phyloP scores from a whole-genome alignment of 176 grass and related monocot genomes.

The Stipa capillata region DNA sequence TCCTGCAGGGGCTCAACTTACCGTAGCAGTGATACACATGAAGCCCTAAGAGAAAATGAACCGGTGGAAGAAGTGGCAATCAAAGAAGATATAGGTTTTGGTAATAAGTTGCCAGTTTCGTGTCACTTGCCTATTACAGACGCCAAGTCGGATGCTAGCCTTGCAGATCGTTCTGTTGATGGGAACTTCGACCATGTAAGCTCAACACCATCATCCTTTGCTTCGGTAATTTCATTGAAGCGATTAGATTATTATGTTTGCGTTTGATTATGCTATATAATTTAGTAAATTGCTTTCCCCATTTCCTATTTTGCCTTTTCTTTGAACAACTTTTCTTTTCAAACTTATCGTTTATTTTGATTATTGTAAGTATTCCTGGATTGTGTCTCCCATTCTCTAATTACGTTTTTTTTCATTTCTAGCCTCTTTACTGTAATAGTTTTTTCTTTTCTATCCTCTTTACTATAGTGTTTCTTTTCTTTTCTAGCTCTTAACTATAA shows the following conservation, averaged over 20 bases:
- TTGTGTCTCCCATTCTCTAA: too few relatives aligned
- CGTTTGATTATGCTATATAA: neutral
- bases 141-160: conserved; percentile 33
- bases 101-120: conserved; percentile 24
- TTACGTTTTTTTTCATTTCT: too few relatives aligned
- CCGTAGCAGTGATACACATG: neutral
- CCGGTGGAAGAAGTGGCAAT: conserved; percentile 13
- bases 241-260: neutral
- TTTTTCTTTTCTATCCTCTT: too few relatives aligned
- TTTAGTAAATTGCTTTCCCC: too few relatives aligned
- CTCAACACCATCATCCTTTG: neutral
- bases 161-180: neutral
- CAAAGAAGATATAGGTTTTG: conserved; percentile 19
- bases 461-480: too few relatives aligned
- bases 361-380: too few relatives aligned
- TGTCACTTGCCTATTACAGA: conserved; percentile 26
- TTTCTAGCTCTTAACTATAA: too few relatives aligned
- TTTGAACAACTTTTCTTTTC: too few relatives aligned
- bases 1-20: neutral
- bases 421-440: too few relatives aligned
- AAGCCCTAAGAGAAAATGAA: conserved; percentile 8
- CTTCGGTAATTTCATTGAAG: conserved; percentile 17
- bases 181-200: neutral
- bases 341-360: too few relatives aligned
- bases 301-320: neutral